phyloP scores from a whole-genome alignment of 1,284 basidiomycete species.

The Fomitiporia mediterranea region DNA sequence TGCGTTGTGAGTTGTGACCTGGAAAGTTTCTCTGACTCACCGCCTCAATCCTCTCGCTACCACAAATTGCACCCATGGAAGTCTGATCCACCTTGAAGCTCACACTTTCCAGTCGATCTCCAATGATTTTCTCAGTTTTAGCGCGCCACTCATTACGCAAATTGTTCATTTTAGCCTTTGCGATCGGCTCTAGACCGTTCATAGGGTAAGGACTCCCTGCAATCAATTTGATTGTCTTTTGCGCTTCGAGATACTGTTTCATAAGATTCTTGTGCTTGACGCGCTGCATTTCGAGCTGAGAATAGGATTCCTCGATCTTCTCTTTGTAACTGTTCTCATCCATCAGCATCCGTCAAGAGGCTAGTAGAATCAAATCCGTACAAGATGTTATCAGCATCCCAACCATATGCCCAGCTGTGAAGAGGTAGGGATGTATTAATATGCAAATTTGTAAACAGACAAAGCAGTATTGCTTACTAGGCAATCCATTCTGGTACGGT shows the following conservation, averaged over 20 bases:
- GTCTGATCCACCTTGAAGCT: slow-evolving; percentile 19
- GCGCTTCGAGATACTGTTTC: not conserved
- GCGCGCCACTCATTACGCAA: slow-evolving; percentile 18
- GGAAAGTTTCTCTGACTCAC: no score
- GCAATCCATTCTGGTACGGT: slow-evolving; percentile 22
- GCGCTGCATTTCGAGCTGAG: not conserved
- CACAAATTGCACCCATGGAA: slow-evolving; percentile 18
- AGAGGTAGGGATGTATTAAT: not conserved
- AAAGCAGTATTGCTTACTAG: slow-evolving; percentile 21
- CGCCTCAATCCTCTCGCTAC: slow-evolving; percentile 20
- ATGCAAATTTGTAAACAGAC: not conserved
- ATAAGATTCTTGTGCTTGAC: not conserved
- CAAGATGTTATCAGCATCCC: slow-evolving; percentile 22
- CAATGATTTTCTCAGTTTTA: slow-evolving; percentile 14
- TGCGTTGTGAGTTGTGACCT: no score
- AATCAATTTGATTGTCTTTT: slow-evolving; percentile 6
- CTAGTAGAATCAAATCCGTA: slow-evolving; percentile 7
- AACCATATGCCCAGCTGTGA: slow-evolving; percentile 26
- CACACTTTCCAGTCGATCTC: slow-evolving; percentile 15
- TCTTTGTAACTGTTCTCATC: not conserved
- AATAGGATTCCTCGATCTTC: not conserved
- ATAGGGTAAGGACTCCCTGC: slow-evolving; percentile 15
- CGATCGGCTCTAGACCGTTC: slow-evolving; percentile 13
- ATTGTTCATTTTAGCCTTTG: slow-evolving; percentile 18
- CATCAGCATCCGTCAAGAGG: not conserved